Evolutionary conservation across 805 yeast genomes (phyloP).

Genomic region (Ogataea zsoltii): DNA sequence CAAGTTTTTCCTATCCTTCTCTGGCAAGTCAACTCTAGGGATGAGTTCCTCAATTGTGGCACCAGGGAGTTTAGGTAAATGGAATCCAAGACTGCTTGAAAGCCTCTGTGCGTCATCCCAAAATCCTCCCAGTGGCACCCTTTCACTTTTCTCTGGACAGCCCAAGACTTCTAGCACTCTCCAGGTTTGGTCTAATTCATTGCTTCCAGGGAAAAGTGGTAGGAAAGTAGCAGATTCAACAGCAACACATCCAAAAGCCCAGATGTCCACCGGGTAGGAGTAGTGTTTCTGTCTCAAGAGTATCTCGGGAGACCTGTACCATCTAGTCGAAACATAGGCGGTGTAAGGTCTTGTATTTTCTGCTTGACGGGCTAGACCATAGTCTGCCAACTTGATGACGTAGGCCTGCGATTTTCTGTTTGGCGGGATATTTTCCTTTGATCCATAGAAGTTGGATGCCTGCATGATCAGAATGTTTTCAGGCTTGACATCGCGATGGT

Average conservation of each 20-base stretch:
- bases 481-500: conserved; percentile 92
- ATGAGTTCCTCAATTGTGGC: conserved; percentile 45
- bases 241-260: conserved; percentile 86
- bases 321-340: conserved; percentile 77
- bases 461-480: conserved; percentile 81
- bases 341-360: conserved; percentile 59
- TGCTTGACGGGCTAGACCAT: conserved; percentile 70
- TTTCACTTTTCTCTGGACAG: conserved; percentile 50
- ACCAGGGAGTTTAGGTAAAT: conserved; percentile 58
- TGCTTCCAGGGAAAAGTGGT: conserved; percentile 83
- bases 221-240: conserved; percentile 68
- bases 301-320: conserved; percentile 87
- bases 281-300: conserved; percentile 62
- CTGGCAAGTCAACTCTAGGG: conserved; percentile 43
- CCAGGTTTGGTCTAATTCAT: conserved; percentile 78
- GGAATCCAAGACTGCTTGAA: conserved; percentile 54
- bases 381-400: conserved; percentile 75
- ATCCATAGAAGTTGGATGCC: conserved; percentile 52
- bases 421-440: conserved; percentile 40
- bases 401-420: conserved; percentile 45
- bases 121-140: conserved; percentile 61
- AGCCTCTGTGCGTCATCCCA: conserved; percentile 67
- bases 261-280: conserved; percentile 72
- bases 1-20: conserved; percentile 38
- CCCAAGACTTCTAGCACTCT: conserved; percentile 71